Evolutionary conservation across 78 protist species (phyloP).

Genomic region (Polysphondylium violaceum): DNA sequence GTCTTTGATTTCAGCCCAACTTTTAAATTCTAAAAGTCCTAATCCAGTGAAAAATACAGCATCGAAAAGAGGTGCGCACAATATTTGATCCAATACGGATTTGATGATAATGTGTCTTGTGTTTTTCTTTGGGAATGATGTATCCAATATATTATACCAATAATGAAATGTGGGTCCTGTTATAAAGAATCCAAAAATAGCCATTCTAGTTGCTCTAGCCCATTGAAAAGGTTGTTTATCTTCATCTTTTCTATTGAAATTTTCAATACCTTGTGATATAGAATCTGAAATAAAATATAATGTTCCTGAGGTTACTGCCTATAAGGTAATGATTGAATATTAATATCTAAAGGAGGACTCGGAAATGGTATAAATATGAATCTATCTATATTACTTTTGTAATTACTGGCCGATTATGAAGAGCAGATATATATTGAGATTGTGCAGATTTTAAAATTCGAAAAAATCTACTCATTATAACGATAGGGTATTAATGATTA

Average conservation of each 20-base stretch:
- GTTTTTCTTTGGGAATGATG: constrained; percentile 34
- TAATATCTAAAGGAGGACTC: not conserved
- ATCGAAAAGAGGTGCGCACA: constrained; percentile 53
- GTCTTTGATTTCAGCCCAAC: not conserved
- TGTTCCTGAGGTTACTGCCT: constrained; percentile 60
- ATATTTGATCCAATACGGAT: constrained; percentile 17
- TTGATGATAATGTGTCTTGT: constrained; percentile 22
- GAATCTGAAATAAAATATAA: constrained; percentile 63
- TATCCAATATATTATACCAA: constrained; percentile 58
- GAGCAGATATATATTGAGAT: constrained; percentile 17
- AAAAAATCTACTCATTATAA: constrained; percentile 3
- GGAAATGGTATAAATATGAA: not conserved
- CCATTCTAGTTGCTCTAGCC: constrained; percentile 17
- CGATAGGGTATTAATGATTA: too few species aligned
- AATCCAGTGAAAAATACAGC: constrained; percentile 30
- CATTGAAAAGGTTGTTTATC: not conserved
- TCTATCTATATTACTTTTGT: constrained; percentile 24
- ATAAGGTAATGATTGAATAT: not conserved
- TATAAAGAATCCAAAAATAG: constrained; percentile 20
- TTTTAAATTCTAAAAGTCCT: constrained; percentile 50
- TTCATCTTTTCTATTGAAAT: not conserved
- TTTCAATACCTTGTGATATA: constrained; percentile 39
- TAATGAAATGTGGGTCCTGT: constrained; percentile 69
- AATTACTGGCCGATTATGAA: constrained; percentile 42
- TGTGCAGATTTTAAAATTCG: not conserved